Base-by-base conservation (phyloP, 352 stramenopile genomes). In the Globisporangium radiosum region DNA sequence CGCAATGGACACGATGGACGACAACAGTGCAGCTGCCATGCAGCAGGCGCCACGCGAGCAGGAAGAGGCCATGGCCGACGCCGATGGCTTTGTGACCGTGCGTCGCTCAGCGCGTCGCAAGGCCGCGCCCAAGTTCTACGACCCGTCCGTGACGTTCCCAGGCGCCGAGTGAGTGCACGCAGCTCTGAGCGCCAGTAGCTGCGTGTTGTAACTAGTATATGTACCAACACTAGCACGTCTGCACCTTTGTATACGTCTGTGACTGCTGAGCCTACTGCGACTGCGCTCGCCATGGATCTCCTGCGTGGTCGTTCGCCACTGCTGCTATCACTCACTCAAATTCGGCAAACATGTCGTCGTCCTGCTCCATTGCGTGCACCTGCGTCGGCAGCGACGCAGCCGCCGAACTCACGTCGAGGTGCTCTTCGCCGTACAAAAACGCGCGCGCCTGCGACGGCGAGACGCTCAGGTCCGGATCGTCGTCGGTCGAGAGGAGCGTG, bases 301-400 rank as follows among this genome's bases (percentile, higher is more conserved):
- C 47, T 37, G n/a, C 14, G 9, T 25, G n/a, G 8, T 50, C 4
- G 9, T 33, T 38, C 17, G 17, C 11, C 36, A 37, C 33, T 38
- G 11, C 45, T 36, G 53, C 2, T 11, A 42, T 17, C 7, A 9
- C 19, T 70, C 69, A 93, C 54, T 91, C 83, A 60, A 93, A 87
- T 56, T 91, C 83, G 40, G 79, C 81, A 66, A 91, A 93, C 75
- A 93, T 87, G 54, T 89, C 81, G 59, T 89, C 76, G 47, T 91
- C 81, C 38, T 89, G 71, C 45, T 88, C 75, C 59, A 81, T 79
- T 0, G 64, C 68, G n/a, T 85, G 71, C 1, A 86, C 65, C 42
- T 88, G 76, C 7, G 76, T 87, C 17, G 81, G 83, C 9, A 90
- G 64, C 13, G 72, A 83, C 37, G 70, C 83, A 3, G 69, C 75